A percentile compares a stretch with the other conserved stretches of the same genome.
phyloP scores from a whole-genome alignment of 2,329 filamentous ascomycete species.

The Basipetospora sp. region DNA sequence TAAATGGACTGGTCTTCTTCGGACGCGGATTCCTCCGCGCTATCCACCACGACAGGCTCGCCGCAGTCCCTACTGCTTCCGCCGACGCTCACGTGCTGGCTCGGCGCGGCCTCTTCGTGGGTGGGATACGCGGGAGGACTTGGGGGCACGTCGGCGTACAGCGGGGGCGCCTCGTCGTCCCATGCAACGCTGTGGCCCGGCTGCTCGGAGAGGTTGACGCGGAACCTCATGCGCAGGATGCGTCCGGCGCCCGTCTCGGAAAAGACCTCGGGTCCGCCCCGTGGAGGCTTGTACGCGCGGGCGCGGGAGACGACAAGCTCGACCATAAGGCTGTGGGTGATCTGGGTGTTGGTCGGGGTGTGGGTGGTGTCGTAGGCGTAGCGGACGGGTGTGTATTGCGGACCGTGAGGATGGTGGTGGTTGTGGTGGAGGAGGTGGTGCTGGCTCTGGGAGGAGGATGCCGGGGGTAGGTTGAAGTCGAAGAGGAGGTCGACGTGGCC shows the following conservation, averaged over 20 bases:
- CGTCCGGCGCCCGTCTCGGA: constrained; percentile 82
- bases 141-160: constrained; percentile 84
- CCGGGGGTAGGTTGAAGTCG: constrained; percentile 51
- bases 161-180: constrained; percentile 88
- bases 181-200: constrained; percentile 81
- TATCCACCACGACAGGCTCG: not conserved
- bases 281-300: constrained; percentile 43
- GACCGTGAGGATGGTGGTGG: too few relatives aligned
- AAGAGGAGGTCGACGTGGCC: constrained; percentile 50
- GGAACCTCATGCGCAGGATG: constrained; percentile 86
- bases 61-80: constrained; percentile 11
- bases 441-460: constrained; percentile 24
- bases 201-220: constrained; percentile 65
- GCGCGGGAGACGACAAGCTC: constrained; percentile 93
- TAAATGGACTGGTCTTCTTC: not conserved
- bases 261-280: constrained; percentile 50
- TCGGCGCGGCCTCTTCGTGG: not conserved
- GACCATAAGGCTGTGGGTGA: constrained; percentile 73
- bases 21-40: not conserved
- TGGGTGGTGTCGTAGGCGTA: constrained; percentile 62
- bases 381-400: constrained; percentile 37
- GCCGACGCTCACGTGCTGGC: not conserved
- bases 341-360: constrained; percentile 56
- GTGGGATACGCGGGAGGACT: constrained; percentile 58
- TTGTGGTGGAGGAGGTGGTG: constrained; percentile 6